These are phyloP conservation scores for Arctostaphylos glauca DNA, from an alignment of 148 eudicot genomes.

Conservation along the genomic window DNA sequence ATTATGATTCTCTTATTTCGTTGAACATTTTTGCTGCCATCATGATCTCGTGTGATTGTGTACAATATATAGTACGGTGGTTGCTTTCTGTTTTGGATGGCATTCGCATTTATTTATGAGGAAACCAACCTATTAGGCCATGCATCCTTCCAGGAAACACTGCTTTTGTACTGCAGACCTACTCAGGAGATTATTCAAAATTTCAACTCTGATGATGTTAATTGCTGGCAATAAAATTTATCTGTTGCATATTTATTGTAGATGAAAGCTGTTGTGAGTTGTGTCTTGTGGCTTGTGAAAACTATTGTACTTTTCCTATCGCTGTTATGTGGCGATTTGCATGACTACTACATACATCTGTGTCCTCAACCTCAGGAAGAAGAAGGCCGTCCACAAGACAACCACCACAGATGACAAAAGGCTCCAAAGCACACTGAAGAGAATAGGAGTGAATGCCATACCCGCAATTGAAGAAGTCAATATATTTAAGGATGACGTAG, in stretches of 20 bases:
- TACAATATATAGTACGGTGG: no score
- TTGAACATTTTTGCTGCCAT: no score
- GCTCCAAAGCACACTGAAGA: conserved; percentile 83
- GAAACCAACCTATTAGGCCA: no score
- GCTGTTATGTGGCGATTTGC: neutral
- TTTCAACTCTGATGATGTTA: neutral
- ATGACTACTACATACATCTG: neutral
- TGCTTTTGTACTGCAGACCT: no score
- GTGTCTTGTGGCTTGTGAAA: neutral
- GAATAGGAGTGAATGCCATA: conserved; percentile 82
- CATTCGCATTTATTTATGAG: no score
- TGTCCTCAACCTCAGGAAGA: conserved; percentile 53
- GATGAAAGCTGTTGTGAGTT: neutral
- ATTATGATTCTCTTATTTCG: no score
- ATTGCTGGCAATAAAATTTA: neutral
- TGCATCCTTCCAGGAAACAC: no score
- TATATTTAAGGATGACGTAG: conserved; percentile 81
- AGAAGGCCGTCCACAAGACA: conserved; percentile 94
- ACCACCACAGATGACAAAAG: conserved; percentile 89
- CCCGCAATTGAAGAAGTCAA: conserved; percentile 92
- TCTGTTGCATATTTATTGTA: neutral
- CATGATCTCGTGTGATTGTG: no score
- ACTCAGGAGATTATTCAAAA: no score
- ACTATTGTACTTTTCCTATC: neutral
- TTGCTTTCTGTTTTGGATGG: no score